Evolutionary conservation across 768 basidiomycete species (phyloP).

Genomic region (Gautieria morchelliformis): DNA sequence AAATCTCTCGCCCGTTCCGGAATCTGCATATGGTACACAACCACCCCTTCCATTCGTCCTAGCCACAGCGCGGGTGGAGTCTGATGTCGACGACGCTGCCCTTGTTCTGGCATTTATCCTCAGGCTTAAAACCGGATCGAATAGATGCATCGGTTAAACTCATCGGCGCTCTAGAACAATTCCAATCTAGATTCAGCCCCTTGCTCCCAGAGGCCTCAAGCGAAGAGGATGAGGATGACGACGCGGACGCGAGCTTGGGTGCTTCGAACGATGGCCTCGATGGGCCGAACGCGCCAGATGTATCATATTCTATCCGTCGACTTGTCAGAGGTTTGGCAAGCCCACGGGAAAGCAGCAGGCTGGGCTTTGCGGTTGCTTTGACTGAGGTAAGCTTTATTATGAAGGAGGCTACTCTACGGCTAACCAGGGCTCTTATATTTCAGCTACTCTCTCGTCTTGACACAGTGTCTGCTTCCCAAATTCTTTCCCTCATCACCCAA

Average conservation of each 20-base stretch:
- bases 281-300: constrained; percentile 75
- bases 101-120: constrained; percentile 91
- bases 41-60: no score
- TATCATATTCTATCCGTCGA: constrained; percentile 83
- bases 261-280: constrained; percentile 39
- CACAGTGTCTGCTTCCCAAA: constrained; percentile 69
- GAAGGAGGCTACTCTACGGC: background rate
- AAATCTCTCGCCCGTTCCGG: no score
- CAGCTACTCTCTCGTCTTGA: constrained; percentile 73
- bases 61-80: no score
- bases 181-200: constrained; percentile 49
- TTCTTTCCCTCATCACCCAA: constrained; percentile 65
- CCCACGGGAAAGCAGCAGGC: constrained; percentile 83
- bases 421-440: background rate
- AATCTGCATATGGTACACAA: no score
- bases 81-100: constrained; percentile 89
- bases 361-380: constrained; percentile 93
- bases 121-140: constrained; percentile 67
- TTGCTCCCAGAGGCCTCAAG: constrained; percentile 16
- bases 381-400: constrained; percentile 60
- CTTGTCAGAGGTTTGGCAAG: constrained; percentile 84
- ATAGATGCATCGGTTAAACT: constrained; percentile 82
- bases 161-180: constrained; percentile 69
- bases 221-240: constrained; percentile 31
- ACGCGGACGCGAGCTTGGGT: constrained; percentile 16